Evolutionary conservation across 805 yeast species (phyloP), one percentile per base, ranked within the genome.

Genomic region (Ascoidea asiatica): DNA sequence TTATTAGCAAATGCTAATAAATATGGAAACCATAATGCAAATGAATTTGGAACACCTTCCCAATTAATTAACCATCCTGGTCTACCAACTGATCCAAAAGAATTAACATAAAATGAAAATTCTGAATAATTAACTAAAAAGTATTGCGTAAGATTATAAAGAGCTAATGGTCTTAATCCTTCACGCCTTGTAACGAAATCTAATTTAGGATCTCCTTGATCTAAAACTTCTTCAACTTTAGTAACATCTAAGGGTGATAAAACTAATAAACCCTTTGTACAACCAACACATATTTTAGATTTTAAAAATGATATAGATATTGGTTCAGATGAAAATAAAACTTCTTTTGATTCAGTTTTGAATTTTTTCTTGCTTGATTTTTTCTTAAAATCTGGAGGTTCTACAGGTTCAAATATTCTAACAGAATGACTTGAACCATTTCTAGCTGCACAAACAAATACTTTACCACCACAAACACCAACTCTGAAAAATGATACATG

Each of bases 131-230:
- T 81, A 51, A 92, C 72, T 55, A 92, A 65, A 59, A 90, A 92
- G 64, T 89, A 92, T 44, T 81, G 78, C 47, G 90, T 92, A 46
- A 92, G 78, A 49, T 95, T 75, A 59, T 90, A 94, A 48, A 92
- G 87, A 4, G 94, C 88, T 60, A 88, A 75, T 18, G 98, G 98
- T 55, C 85, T 84, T 48, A 90, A 72, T 2, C 79, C 77, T 60
- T 87, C 95, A 48, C 82, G 70, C 48, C 77, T 84, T 46, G 78
- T 85, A 13, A 92, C 97, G 66, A 92, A 92, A 56, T 92, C 98
- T 44, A 92, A 69, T 18, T 97, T 87, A 0, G 97, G 94, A 57
- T 92, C 98, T 0, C 97, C 98, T n/a, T 95, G 96, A 64, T 92
- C 97, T 54, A 92, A 68, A 43, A 92, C 73, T 7, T 92, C 79